Evolutionary conservation across 345 rosid species (phyloP).

Genomic region (Boechera divaricarpa): DNA sequence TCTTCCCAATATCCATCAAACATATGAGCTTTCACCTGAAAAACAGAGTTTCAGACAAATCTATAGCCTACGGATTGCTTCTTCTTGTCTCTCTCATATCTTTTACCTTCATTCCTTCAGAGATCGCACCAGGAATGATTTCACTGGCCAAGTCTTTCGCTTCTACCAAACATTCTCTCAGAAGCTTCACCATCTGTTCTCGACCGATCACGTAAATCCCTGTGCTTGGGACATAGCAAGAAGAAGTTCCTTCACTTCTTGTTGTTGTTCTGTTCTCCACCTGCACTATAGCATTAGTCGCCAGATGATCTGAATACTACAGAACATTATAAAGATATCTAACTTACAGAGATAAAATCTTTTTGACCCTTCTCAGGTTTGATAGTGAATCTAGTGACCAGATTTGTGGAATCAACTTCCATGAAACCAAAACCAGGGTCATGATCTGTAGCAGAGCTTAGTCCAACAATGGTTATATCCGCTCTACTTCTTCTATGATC

Average conservation of each 20-base stretch:
- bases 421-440: constrained; percentile 61
- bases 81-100: not conserved
- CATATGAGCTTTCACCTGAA: constrained; percentile 67
- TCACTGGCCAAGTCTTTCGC: constrained; percentile 67
- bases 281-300: constrained; percentile 48
- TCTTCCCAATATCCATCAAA: constrained; percentile 88
- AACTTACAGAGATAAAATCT: constrained; percentile 48
- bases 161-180: constrained; percentile 54
- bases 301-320: constrained; percentile 39
- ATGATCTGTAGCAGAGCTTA: constrained; percentile 49
- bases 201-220: constrained; percentile 76
- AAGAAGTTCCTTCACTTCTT: constrained; percentile 25
- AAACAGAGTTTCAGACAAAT: constrained; percentile 13
- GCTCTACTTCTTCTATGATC: constrained; percentile 60
- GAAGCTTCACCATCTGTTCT: constrained; percentile 60
- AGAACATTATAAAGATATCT: constrained; percentile 9
- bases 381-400: constrained; percentile 50
- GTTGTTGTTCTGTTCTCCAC: constrained; percentile 39
- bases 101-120: constrained; percentile 75
- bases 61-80: not conserved
- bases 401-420: constrained; percentile 55
- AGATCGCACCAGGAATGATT: constrained; percentile 69
- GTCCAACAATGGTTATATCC: constrained; percentile 66
- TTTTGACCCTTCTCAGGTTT: constrained; percentile 43
- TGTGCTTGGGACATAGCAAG: constrained; percentile 51